Evolutionary conservation across 345 rosid genomes (phyloP), one percentile per base, ranked within the genome.

Genomic region (Linum tenue): DNA sequence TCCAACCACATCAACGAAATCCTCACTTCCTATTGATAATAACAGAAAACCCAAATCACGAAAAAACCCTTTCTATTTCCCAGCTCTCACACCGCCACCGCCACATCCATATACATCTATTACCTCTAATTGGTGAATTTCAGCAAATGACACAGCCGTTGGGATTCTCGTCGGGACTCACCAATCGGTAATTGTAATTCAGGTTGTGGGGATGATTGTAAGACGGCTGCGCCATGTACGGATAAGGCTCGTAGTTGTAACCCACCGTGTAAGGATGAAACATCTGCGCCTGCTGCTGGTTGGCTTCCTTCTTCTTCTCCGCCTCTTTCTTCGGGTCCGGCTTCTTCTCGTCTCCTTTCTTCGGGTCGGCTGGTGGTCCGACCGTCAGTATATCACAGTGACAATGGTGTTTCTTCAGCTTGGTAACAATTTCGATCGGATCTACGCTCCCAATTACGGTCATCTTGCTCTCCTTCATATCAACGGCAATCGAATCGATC

Each of bases 361-460:
- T 61, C 69, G 77, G 4, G 76, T 85, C 0, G 70, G 68, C 42
- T 65, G 64, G 64, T n/a, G 89, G 82, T 1, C 90, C 88, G 3
- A 80, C 84, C 0, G 85, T 74, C 1, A 74, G n/a, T 40, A 91
- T 67, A 14, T 85, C 72, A 0, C 81, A 8, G 61, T 14, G 0
- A 77, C 81, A 81, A 40, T 7, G n/a, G n/a, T n/a, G 60, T 56
- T 69, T 83, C 59, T 78, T 79, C 37, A 85, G 67, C 69, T 82
- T 87, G 48, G 8, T 53, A 14, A 73, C 82, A 2, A 87, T 59
- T 0, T 14, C 10, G 15, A 76, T 64, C 0, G 85, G 82, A 48
- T 91, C 85, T 0, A 86, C 73, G 0, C 75, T 76, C 4, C 95
- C 96, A 0, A 65, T 76, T 3, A 91, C 82, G 0, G 96, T 91